Evolutionary conservation across 2,329 filamentous ascomycete species (phyloP).

Genomic region (Paramyrothecium sp.): DNA sequence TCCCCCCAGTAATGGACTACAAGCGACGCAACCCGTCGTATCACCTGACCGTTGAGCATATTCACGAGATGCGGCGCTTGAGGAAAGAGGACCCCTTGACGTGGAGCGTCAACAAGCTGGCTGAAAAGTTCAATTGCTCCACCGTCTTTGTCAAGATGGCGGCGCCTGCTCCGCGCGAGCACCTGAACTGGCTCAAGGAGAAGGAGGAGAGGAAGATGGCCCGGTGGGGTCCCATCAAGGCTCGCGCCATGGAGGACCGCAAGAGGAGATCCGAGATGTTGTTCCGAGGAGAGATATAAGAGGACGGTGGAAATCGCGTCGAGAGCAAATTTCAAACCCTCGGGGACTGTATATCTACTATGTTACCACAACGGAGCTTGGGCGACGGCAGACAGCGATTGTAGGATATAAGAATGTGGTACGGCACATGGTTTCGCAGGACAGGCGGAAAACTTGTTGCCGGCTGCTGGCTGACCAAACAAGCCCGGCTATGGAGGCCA

Average conservation of each 20-base stretch:
- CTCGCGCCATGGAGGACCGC: slow-evolving; percentile 54
- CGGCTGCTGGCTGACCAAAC: not conserved
- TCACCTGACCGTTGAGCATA: slow-evolving; percentile 53
- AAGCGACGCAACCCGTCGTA: slow-evolving; percentile 37
- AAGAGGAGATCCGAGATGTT: slow-evolving; percentile 52
- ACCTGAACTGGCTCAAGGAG: slow-evolving; percentile 43
- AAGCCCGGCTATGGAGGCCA: not conserved
- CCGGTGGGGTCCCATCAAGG: slow-evolving; percentile 57
- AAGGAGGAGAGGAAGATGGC: slow-evolving; percentile 47
- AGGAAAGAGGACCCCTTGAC: slow-evolving; percentile 49
- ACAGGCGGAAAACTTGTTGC: not conserved
- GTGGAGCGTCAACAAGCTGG: slow-evolving; percentile 55
- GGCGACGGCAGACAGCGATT: not conserved
- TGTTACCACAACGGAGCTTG: not conserved
- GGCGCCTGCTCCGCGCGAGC: slow-evolving; percentile 45
- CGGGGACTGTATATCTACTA: not conserved
- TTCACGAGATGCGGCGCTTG: slow-evolving; percentile 59
- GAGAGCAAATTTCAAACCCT: not conserved
- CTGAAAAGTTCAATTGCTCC: slow-evolving; percentile 55
- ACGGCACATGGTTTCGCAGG: not conserved
- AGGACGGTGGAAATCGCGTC: not conserved
- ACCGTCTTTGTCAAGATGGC: slow-evolving; percentile 58
- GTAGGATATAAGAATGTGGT: not conserved
- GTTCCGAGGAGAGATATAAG: slow-evolving; percentile 49
- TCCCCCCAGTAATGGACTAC: slow-evolving; percentile 34